These are phyloP conservation scores for Scortechinia acanthostroma DNA, from an alignment of 2,329 filamentous ascomycete genomes.

Conservation along the genomic window DNA sequence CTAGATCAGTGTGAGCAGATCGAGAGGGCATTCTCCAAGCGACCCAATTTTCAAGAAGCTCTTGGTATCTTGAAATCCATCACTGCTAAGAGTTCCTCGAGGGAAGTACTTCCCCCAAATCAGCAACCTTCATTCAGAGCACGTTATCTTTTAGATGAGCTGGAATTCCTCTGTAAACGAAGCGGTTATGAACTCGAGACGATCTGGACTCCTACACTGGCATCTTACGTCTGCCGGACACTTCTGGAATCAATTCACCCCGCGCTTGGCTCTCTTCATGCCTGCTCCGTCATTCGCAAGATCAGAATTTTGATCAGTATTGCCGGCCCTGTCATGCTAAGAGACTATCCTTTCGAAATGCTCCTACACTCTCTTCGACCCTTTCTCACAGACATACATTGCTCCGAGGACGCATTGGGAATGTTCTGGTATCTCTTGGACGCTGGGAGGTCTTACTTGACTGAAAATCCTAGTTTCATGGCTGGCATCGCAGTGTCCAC, in stretches of 20 bases:
- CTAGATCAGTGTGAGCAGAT: constrained; percentile 73
- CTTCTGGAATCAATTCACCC: constrained; percentile 76
- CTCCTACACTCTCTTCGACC: constrained; percentile 72
- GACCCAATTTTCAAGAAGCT: constrained; percentile 49
- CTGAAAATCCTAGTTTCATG: constrained; percentile 64
- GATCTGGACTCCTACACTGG: constrained; percentile 72
- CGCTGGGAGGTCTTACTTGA: constrained; percentile 59
- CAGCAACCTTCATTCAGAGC: constrained; percentile 84
- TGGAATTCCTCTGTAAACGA: constrained; percentile 71
- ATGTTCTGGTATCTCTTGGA: constrained; percentile 77
- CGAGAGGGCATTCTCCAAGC: constrained; percentile 58
- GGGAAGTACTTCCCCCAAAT: constrained; percentile 59
- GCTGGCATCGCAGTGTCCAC: constrained; percentile 75
- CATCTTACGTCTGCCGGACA: constrained; percentile 68
- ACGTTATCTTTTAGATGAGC: constrained; percentile 67
- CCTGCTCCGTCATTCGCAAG: constrained; percentile 79
- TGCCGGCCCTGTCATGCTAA: constrained; percentile 64
- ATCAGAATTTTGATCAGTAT: constrained; percentile 75
- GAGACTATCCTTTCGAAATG: constrained; percentile 84
- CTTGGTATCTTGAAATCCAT: constrained; percentile 64
- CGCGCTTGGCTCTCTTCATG: constrained; percentile 78
- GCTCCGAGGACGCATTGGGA: constrained; percentile 82
- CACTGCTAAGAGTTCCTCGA: constrained; percentile 40
- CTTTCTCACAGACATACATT: constrained; percentile 76
- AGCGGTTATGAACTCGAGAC: constrained; percentile 55